Evolutionary conservation across 352 stramenopile species (phyloP).

Genomic region (Globisporangium radiosum): DNA sequence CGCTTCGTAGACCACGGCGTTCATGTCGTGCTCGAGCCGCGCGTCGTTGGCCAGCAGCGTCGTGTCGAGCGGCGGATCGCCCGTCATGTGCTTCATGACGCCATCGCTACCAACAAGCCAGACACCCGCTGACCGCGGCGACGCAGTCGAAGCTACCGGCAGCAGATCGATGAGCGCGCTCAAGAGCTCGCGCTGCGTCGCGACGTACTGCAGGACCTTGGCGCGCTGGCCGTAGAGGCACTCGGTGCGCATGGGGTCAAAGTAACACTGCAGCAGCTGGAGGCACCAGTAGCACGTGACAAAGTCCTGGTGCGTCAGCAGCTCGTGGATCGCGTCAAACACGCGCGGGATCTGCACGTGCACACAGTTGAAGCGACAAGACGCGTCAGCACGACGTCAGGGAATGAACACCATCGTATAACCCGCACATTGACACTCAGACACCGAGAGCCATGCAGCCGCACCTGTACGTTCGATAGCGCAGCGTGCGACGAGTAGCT

Average conservation of each 20-base stretch:
- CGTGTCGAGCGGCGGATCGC: slow-evolving; percentile 17
- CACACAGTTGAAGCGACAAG: neutral
- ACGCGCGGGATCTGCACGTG: slow-evolving; percentile 30
- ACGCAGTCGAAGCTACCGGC: slow-evolving; percentile 32
- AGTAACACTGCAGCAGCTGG: slow-evolving; percentile 55
- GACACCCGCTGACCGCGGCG: slow-evolving; percentile 27
- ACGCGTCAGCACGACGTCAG: neutral
- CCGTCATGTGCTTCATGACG: slow-evolving; percentile 10
- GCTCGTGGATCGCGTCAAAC: slow-evolving; percentile 46
- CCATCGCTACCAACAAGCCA: slow-evolving; percentile 33
- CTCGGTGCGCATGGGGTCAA: slow-evolving; percentile 29
- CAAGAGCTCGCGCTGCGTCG: slow-evolving; percentile 40
- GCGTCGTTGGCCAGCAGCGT: slow-evolving; percentile 48
- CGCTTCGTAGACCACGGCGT: slow-evolving; percentile 58
- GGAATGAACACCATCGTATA: neutral
- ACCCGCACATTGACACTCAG: no score
- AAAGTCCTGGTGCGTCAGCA: slow-evolving; percentile 51
- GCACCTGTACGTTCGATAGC: slow-evolving; percentile 33
- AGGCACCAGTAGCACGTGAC: slow-evolving; percentile 67
- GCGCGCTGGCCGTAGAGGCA: slow-evolving; percentile 31
- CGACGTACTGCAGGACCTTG: slow-evolving; percentile 53
- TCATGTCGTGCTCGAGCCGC: slow-evolving; percentile 63
- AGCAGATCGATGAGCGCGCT: slow-evolving; percentile 49
- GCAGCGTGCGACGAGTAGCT: slow-evolving; percentile 34
- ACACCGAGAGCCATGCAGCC: no score